Conservation (phyloP, 176 grass and related monocot species). For the Avena atlantica region DNA sequence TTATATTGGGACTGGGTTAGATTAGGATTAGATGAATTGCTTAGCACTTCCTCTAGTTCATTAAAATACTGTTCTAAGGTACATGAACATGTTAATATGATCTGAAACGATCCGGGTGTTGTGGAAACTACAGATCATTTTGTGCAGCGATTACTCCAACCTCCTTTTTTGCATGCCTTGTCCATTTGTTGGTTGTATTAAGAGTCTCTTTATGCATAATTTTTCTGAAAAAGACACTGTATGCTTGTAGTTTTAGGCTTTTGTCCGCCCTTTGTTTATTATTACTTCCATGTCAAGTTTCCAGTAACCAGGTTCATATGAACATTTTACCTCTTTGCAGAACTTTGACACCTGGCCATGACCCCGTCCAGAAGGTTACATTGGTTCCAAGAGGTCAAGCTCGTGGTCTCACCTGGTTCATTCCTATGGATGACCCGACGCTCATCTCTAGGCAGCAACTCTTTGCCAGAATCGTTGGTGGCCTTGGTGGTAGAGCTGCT, state of each 20-base stretch:
- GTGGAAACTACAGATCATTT: background rate
- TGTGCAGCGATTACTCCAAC: background rate
- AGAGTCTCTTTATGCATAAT: background rate
- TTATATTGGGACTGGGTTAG: background rate
- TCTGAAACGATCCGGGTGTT: conserved; percentile 4
- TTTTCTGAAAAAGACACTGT: background rate
- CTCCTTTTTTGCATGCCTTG: conserved; percentile 1
- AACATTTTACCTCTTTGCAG: conserved; percentile 53
- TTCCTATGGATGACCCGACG: conserved; percentile 90
- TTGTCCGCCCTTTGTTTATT: conserved; percentile 5
- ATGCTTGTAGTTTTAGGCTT: background rate
- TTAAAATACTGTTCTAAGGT: conserved; percentile 15
- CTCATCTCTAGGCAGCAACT: conserved; percentile 97
- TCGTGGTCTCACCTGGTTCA: conserved; percentile 98
- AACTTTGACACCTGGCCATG: conserved; percentile 94
- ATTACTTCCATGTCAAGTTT: conserved; percentile 18
- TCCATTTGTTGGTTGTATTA: background rate
- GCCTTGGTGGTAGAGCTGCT: conserved; percentile 92
- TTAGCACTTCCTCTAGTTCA: background rate
- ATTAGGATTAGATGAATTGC: background rate
- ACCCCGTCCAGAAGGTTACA: conserved; percentile 98
- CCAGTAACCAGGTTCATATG: conserved; percentile 13
- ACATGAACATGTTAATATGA: background rate
- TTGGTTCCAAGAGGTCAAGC: conserved; percentile 93
- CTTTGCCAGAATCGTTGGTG: conserved; percentile 95